phyloP scores from a whole-genome alignment of 495 filamentous ascomycete species.

The Neurospora pannonica region DNA sequence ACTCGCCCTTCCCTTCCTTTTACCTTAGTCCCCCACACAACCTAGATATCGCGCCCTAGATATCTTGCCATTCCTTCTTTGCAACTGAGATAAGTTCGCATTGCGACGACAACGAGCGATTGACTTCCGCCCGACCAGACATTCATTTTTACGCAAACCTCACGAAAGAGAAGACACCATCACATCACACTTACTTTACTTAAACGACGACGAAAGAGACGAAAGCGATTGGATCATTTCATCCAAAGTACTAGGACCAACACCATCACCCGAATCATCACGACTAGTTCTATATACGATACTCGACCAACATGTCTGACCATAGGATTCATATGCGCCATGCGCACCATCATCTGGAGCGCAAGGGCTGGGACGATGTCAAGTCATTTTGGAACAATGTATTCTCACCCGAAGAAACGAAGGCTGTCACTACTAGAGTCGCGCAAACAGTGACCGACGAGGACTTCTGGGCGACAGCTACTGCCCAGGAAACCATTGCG shows the following conservation, averaged over 20 bases:
- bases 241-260: neutral
- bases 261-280: neutral
- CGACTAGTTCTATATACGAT: neutral
- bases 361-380: neutral
- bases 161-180: neutral
- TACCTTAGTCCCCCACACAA: neutral
- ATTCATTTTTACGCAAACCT: neutral
- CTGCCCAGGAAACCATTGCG: neutral
- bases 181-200: neutral
- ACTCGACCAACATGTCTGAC: neutral
- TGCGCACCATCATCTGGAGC: neutral
- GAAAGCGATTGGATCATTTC: neutral
- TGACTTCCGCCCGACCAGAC: neutral
- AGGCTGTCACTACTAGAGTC: neutral
- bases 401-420: neutral
- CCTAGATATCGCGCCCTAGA: neutral
- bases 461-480: neutral
- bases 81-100: neutral
- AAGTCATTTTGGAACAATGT: neutral
- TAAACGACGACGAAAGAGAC: neutral
- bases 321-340: neutral
- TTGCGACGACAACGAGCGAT: neutral
- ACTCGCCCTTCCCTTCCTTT: slow-evolving; percentile 10
- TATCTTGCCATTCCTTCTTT: neutral
- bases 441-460: neutral